Conservation (phyloP, 2,329 filamentous ascomycete genomes). For the Aspergillus calidoustus region DNA sequence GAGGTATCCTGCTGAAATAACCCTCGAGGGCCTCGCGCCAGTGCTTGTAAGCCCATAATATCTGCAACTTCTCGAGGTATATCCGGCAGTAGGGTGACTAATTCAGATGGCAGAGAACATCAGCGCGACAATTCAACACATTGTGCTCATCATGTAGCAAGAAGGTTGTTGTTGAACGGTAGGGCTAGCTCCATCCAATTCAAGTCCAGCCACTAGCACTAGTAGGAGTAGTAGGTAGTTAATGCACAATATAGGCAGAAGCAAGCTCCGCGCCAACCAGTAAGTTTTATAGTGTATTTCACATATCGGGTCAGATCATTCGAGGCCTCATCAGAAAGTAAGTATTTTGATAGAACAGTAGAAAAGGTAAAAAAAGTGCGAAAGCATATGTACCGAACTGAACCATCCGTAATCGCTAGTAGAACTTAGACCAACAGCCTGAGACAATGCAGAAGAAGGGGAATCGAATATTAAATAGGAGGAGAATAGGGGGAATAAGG, state of each 20-base stretch:
- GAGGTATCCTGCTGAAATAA: no score
- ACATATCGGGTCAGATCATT: conserved; percentile 6
- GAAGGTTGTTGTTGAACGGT: no score
- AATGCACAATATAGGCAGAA: not conserved
- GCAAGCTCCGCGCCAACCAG: not conserved
- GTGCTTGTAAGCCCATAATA: no score
- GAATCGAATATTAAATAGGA: conserved; percentile 9
- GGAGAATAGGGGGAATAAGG: not conserved
- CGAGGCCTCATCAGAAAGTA: conserved; percentile 11
- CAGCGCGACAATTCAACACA: no score
- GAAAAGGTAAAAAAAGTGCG: not conserved
- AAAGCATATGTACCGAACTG: conserved; percentile 1
- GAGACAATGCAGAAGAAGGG: not conserved
- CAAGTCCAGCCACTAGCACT: no score
- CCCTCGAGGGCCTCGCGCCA: no score
- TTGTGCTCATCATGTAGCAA: no score
- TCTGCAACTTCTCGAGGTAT: no score
- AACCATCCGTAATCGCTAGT: conserved; percentile 8
- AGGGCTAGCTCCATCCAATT: no score
- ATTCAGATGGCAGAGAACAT: no score
- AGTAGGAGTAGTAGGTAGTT: not conserved
- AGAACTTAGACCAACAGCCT: not conserved
- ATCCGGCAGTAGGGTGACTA: no score
- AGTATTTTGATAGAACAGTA: conserved; percentile 1
- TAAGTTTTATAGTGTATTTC: not conserved